A percentile compares a stretch with the other conserved stretches of the same genome.
Conservation (phyloP, 352 stramenopile species). For the Pythium dissotocum region DNA sequence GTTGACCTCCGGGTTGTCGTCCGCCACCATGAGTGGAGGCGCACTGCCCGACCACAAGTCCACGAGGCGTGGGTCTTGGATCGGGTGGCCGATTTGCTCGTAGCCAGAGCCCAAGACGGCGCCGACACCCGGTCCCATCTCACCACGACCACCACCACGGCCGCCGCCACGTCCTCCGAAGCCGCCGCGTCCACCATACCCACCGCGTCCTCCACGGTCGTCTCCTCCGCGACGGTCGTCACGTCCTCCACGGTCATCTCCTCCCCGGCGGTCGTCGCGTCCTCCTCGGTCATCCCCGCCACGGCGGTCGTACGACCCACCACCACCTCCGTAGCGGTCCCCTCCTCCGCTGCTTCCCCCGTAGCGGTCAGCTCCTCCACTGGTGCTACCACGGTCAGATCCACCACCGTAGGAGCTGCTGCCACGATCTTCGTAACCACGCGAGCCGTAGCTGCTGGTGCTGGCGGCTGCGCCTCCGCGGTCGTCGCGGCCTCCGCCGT, state of each 20-base stretch:
- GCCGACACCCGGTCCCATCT: conserved; percentile 44
- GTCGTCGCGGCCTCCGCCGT: conserved; percentile 30
- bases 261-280: conserved; percentile 30
- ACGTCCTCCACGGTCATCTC: conserved; percentile 29
- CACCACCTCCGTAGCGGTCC: conserved; percentile 16
- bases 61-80: conserved; percentile 51
- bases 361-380: conserved; percentile 21
- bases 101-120: conserved; percentile 47
- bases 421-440: conserved; percentile 27
- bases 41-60: conserved; percentile 50
- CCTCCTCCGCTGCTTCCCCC: conserved; percentile 11
- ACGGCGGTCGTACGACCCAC: conserved; percentile 21
- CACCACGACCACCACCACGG: conserved; percentile 31
- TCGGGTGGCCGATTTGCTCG: conserved; percentile 45
- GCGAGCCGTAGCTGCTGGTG: conserved; percentile 11
- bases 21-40: conserved; percentile 36
- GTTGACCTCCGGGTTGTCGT: conserved; percentile 43
- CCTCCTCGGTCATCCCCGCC: conserved; percentile 26
- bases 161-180: conserved; percentile 34
- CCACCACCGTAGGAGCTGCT: conserved; percentile 24
- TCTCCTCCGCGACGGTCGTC: conserved; percentile 18
- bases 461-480: conserved; percentile 18
- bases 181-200: conserved; percentile 23
- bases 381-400: conserved; percentile 14
- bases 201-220: conserved; percentile 8